Evolutionary conservation across 2,329 filamentous ascomycete genomes (phyloP), one percentile per base, ranked within the genome.

Genomic region (Pseudonectria buxi): DNA sequence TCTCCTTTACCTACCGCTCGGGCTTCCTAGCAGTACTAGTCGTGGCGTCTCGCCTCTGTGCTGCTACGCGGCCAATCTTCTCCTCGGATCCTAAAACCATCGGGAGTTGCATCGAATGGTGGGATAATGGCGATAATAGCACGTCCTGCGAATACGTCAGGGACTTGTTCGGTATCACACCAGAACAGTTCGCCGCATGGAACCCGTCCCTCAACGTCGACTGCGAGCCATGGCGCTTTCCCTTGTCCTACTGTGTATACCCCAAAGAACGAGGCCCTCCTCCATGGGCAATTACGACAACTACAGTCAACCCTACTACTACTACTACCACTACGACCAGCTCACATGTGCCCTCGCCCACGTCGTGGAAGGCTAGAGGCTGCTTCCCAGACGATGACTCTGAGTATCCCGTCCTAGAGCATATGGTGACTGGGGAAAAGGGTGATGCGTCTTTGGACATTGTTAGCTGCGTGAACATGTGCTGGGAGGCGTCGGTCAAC

Each of bases 191-290:
- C 14, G 22, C 29, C 15, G 16, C 26, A 30, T 42, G 36, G 36
- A 42, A 42, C 24, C 39, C 39, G 22, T 39, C 39, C 24, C 32
- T 39, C 29, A 27, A 36, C 14, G n/a, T 32, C 10, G 39, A 39
- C 32, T 42, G 39, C 30, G 30, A 39, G 26, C 36, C 36, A n/a
- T 42, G 35, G 36, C 16, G 16, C 15, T 32, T 16, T 18, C 32
- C n/a, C n/a, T n/a, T 29, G 24, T 36, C 39, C 26, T 42, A 42
- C 26, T 42, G 39, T 24, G 28, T 42, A 22, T 18, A 36, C 22
- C 39, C 26, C 14, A 14, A 40, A 28, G 37, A 39, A 18, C 35
- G 28, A 36, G 15, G 24, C 25, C 26, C 33, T 11, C 29, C n/a
- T 27, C 28, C n/a, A n/a, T n/a, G n/a, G n/a, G n/a, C n/a, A n/a